Evolutionary conservation across 2,329 filamentous ascomycete species (phyloP), one percentile per base, ranked within the genome.

Genomic region (Ascochyta fabae): DNA sequence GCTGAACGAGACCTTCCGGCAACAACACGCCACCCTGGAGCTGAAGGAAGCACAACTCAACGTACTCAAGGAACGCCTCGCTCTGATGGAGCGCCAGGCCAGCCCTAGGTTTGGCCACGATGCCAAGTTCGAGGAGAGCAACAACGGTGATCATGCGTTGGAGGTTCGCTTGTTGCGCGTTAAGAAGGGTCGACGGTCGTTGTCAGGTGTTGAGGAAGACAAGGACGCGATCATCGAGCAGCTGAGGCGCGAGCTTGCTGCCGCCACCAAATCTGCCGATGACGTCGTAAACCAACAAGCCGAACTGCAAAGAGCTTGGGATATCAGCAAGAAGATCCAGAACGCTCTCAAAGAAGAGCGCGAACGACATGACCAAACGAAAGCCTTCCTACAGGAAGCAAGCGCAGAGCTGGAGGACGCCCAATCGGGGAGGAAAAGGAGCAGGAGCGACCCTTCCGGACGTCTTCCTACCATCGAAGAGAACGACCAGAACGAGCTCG

Each of bases 381-480:
- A 65, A 31, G 59, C 65, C 16, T 61, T 60, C 22, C 49, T 73
- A 6, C 60, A 69, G n/a, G 67, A 72, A 41, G 48, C 56, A 10
- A 54, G 50, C 2, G 53, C 61, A 0, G 60, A 61, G 33, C 40
- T 70, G 1, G 58, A 64, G 33, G 48, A 68, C 9, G 35, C 49
- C 15, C 44, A 56, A 27, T 26, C 62, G 46, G 33, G 34, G 15
- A 49, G 46, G 53, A 51, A 36, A 27, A 46, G 53, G n/a, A 56
- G 47, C 33, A 65, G 51, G 35, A 58, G 48, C n/a, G 35, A 55
- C 31, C 60, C 53, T 6, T 58, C 53, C 4, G 59, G 53, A 3
- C 59, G 67, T 19, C 54, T 75, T 7, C 67, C 70, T 1, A 75
- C 72, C 1, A 75, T 75, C 19, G 62, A 70, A 8, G 72, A 74